Conservation (phyloP, 345 rosid genomes). For the Sisymbrium altissimum region DNA sequence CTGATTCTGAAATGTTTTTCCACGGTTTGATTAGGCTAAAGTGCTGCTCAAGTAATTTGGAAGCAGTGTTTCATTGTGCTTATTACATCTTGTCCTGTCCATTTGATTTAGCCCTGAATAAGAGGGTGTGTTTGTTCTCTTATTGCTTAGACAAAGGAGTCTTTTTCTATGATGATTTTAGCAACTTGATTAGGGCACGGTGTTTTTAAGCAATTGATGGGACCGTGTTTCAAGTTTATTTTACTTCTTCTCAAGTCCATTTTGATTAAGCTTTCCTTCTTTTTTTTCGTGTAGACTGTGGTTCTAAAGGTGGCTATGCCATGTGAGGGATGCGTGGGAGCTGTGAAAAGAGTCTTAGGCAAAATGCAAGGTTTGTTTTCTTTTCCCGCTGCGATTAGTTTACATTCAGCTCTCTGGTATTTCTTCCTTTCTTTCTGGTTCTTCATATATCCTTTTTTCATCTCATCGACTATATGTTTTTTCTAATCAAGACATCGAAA, state of each 20-base stretch:
- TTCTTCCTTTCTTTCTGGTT: background rate
- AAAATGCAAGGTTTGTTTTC: slow-evolving; percentile 72
- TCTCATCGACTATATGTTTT: background rate
- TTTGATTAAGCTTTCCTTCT: background rate
- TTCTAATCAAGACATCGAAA: background rate
- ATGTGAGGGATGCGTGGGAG: slow-evolving; percentile 75
- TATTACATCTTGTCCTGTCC: background rate
- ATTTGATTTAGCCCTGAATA: background rate
- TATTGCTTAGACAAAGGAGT: background rate
- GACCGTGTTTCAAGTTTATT: background rate
- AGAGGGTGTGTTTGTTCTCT: background rate
- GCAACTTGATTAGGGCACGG: background rate
- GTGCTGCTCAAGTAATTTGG: too few species aligned
- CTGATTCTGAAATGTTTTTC: background rate
- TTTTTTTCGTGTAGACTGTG: slow-evolving; percentile 52
- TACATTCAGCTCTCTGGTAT: background rate
- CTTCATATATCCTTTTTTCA: background rate
- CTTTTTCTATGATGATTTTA: background rate
- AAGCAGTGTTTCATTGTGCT: background rate
- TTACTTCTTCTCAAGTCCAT: background rate
- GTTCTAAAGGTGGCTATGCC: slow-evolving; percentile 86
- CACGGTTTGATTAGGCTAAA: background rate
- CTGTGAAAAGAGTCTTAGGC: slow-evolving; percentile 79
- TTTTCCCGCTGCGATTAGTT: background rate
- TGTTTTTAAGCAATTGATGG: background rate